Percentiles rank a stretch among this genome's conserved stretches.
Conservation (phyloP, 495 filamentous ascomycete species). For the Tuber aestivum region DNA sequence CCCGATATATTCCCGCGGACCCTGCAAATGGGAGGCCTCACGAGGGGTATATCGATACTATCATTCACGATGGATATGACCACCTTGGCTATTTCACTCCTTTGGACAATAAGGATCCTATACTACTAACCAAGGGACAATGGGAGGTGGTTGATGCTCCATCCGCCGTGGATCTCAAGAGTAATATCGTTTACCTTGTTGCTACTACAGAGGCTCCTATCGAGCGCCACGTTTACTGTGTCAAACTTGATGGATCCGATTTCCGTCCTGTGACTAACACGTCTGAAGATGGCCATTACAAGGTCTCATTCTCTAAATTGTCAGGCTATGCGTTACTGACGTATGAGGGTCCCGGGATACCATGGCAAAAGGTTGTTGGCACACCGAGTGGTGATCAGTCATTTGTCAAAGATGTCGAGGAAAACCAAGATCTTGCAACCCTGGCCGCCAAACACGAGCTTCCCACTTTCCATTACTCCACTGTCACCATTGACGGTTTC, state of each 20-base stretch:
- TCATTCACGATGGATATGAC: conserved; percentile 80
- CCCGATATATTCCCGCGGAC: conserved; percentile 79
- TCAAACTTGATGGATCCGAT: conserved; percentile 70
- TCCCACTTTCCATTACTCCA: conserved; percentile 77
- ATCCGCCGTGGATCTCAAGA: conserved; percentile 75
- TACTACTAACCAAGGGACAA: conserved; percentile 76
- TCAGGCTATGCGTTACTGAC: conserved; percentile 74
- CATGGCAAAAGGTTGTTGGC: conserved; percentile 85
- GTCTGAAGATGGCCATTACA: conserved; percentile 73
- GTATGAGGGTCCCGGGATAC: conserved; percentile 78
- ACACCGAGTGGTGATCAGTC: conserved; percentile 57
- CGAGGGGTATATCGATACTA: conserved; percentile 88
- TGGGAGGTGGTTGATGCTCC: conserved; percentile 93
- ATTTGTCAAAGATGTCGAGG: conserved; percentile 66
- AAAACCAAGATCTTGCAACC: conserved; percentile 63
- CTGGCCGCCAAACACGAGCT: conserved; percentile 70
- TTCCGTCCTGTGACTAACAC: conserved; percentile 68
- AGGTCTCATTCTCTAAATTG: conserved; percentile 74
- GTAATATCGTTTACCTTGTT: conserved; percentile 84
- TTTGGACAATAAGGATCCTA: conserved; percentile 69
- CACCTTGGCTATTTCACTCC: conserved; percentile 95
- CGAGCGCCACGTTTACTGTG: conserved; percentile 83
- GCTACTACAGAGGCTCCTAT: conserved; percentile 81
- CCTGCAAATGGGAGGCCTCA: conserved; percentile 65
- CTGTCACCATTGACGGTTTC: conserved; percentile 71